Evolutionary conservation across 345 rosid species (phyloP).

Genomic region (Syzygium aqueum): DNA sequence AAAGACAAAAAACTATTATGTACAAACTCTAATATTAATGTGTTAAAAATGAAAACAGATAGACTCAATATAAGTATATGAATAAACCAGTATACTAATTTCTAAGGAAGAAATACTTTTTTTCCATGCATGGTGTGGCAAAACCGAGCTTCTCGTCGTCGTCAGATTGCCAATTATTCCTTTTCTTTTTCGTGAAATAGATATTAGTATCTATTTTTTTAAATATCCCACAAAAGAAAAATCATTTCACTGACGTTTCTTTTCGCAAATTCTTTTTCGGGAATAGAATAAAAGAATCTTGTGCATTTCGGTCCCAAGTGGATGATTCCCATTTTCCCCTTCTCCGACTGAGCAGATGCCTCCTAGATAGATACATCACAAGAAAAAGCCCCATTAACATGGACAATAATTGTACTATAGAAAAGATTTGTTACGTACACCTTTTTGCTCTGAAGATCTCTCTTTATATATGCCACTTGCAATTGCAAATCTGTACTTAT

Average conservation of each 20-base stretch:
- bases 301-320: conserved; percentile 24
- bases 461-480: background rate
- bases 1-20: background rate
- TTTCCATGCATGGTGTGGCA: background rate
- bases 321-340: conserved; percentile 19
- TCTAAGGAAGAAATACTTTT: background rate
- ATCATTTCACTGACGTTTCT: background rate
- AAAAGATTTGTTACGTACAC: background rate
- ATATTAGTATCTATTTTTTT: background rate
- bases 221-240: background rate
- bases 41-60: background rate
- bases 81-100: background rate
- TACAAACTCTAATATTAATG: background rate
- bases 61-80: background rate
- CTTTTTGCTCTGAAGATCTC: background rate
- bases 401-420: background rate
- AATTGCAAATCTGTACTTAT: background rate
- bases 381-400: background rate
- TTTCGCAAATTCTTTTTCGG: background rate
- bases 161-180: background rate
- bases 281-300: conserved; percentile 1
- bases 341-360: conserved; percentile 41
- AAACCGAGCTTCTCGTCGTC: background rate
- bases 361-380: conserved; percentile 22
- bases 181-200: background rate